These are phyloP conservation scores for Phytophthora lateralis DNA, from an alignment of 352 stramenopile genomes.

Conservation along the genomic window DNA sequence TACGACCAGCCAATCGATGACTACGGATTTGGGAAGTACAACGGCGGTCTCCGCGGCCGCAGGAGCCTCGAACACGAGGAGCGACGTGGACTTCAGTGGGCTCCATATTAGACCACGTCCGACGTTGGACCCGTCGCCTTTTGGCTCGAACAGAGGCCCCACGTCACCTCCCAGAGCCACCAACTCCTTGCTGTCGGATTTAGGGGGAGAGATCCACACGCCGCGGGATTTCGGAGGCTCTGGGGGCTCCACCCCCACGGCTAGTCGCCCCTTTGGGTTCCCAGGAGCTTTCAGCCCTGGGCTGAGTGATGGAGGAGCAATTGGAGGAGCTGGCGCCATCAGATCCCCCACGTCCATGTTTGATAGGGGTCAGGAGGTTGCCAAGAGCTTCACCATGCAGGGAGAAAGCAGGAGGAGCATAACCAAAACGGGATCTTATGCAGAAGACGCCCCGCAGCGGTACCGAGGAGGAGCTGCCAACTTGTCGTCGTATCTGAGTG, in stretches of 20 bases:
- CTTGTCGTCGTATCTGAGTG: slow-evolving; percentile 22
- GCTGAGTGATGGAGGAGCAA: slow-evolving; percentile 19
- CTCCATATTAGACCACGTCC: slow-evolving; percentile 25
- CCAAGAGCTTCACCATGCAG: slow-evolving; percentile 29
- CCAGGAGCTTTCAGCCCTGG: slow-evolving; percentile 31
- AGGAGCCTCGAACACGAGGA: slow-evolving; percentile 13
- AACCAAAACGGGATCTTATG: slow-evolving; percentile 4
- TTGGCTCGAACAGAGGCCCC: slow-evolving; percentile 19
- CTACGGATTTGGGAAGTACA: slow-evolving; percentile 2
- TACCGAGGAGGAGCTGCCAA: slow-evolving; percentile 21
- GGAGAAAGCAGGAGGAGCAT: slow-evolving; percentile 16
- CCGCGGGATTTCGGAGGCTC: slow-evolving; percentile 31
- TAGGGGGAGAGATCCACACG: slow-evolving; percentile 62
- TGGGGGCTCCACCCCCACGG: slow-evolving; percentile 3
- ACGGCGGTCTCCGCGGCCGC: slow-evolving; percentile 6
- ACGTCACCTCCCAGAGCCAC: slow-evolving; percentile 21
- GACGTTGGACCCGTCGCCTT: slow-evolving; percentile 32
- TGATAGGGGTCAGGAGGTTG: slow-evolving; percentile 21
- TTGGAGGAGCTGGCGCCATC: slow-evolving; percentile 31
- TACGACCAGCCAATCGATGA: not conserved
- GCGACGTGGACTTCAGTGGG: slow-evolving; percentile 31
- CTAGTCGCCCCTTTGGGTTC: slow-evolving; percentile 43
- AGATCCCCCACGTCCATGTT: slow-evolving; percentile 43
- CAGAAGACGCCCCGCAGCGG: slow-evolving; percentile 12
- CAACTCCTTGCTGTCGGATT: slow-evolving; percentile 60